Conservation (phyloP, 179 eudicot species). For the Spinacia oleracea region DNA sequence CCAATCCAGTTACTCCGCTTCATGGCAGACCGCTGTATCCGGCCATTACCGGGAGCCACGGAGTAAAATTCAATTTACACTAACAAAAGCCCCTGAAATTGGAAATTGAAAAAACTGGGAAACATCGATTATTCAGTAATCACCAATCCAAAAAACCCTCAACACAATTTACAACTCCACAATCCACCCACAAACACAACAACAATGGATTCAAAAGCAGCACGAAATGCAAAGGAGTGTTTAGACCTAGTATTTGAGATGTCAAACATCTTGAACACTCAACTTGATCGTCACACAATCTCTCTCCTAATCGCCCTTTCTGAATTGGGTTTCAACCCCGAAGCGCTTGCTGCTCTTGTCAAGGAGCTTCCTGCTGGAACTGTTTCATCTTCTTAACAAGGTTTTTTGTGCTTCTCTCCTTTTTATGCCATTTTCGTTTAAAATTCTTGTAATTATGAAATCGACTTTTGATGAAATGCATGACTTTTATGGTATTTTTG, state of each 20-base stretch:
- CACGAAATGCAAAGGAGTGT: slow-evolving; percentile 58
- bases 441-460: background rate
- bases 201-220: slow-evolving; percentile 59
- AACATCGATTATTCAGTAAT: no score
- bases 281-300: slow-evolving; percentile 76
- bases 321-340: slow-evolving; percentile 71
- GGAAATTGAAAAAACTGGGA: background rate
- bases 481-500: background rate
- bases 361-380: slow-evolving; percentile 48
- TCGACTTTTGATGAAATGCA: background rate
- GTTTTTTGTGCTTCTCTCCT: background rate
- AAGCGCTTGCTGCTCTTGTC: slow-evolving; percentile 70
- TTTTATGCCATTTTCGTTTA: background rate
- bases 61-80: background rate
- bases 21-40: no score
- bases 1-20: no score
- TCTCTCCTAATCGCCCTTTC: slow-evolving; percentile 68
- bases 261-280: slow-evolving; percentile 75
- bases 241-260: slow-evolving; percentile 65
- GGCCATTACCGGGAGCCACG: background rate
- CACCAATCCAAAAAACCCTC: background rate
- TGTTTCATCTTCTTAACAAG: background rate
- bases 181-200: background rate
- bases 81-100: slow-evolving; percentile 9
- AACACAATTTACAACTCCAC: background rate